phyloP scores from a whole-genome alignment of 148 eudicot species.

The Vaccinium darrowii region DNA sequence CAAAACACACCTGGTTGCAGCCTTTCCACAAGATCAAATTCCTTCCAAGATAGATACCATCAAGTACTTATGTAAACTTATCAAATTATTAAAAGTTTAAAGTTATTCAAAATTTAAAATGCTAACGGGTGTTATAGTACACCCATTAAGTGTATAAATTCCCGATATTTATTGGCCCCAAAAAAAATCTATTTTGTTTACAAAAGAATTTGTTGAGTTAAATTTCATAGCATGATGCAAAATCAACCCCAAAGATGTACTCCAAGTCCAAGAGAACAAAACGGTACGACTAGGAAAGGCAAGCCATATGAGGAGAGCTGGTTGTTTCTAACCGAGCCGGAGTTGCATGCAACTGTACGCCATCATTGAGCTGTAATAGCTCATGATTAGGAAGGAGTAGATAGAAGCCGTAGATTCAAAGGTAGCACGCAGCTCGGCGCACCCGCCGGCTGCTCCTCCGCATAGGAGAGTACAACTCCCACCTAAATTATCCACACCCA shows the following conservation, averaged over 20 bases:
- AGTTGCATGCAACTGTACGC: background rate
- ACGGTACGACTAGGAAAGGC: background rate
- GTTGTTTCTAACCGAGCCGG: background rate
- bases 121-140: too few relatives aligned
- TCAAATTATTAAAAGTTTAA: too few relatives aligned
- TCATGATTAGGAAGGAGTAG: background rate
- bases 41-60: too few relatives aligned
- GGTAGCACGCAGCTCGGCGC: conserved; percentile 13
- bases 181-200: background rate
- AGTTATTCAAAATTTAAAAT: too few relatives aligned
- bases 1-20: too few relatives aligned
- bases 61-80: too few relatives aligned
- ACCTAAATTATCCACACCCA: background rate
- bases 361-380: background rate
- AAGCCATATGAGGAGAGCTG: background rate
- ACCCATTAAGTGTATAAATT: too few relatives aligned
- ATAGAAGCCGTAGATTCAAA: conserved; percentile 1
- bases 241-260: too few relatives aligned
- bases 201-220: too few relatives aligned
- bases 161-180: too few relatives aligned
- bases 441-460: conserved; percentile 16
- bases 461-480: background rate
- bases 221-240: too few relatives aligned
- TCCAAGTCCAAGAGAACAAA: background rate
- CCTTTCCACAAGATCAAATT: too few relatives aligned